Conservation (phyloP, 1,139 yeast species). For the Taphrina confusa region DNA sequence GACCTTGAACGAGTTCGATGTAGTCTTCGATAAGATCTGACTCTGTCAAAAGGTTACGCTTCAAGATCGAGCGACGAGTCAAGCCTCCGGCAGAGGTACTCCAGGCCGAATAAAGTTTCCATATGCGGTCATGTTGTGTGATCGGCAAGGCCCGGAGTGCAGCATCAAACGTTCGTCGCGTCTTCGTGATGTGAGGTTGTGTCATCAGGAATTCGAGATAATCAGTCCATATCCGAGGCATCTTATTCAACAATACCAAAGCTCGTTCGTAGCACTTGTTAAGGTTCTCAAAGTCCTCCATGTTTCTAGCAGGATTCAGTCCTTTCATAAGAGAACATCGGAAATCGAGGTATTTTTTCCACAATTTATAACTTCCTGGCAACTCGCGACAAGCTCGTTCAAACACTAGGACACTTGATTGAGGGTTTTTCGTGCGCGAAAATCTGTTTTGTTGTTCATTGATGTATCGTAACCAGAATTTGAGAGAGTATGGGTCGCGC, state of each 20-base stretch:
- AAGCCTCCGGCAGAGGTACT: conserved; percentile 53
- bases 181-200: conserved; percentile 50
- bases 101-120: conserved; percentile 61
- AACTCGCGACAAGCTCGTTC: conserved; percentile 57
- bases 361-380: conserved; percentile 57
- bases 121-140: conserved; percentile 58
- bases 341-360: conserved; percentile 57
- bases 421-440: conserved; percentile 43
- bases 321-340: conserved; percentile 47
- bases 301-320: conserved; percentile 46
- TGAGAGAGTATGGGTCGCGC: conserved; percentile 51
- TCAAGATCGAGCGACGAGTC: conserved; percentile 52
- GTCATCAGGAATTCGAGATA: conserved; percentile 55
- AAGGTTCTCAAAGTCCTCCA: conserved; percentile 47
- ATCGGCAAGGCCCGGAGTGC: conserved; percentile 57
- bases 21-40: conserved; percentile 48
- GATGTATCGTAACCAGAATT: conserved; percentile 60
- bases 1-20: conserved; percentile 43
- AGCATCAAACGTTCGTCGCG: conserved; percentile 56
- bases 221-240: conserved; percentile 59
- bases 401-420: conserved; percentile 51
- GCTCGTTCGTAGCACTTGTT: conserved; percentile 55
- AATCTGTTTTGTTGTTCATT: conserved; percentile 45
- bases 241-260: conserved; percentile 51
- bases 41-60: conserved; percentile 52